These are phyloP conservation scores for Vitis vinifera DNA, from an alignment of 164 flowering plant species.

Conservation along the genomic window ASM3070453v1 NC_081821.1:7385001-7385500, in stretches of 20 bases:
- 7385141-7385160: constrained; percentile 43
- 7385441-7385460: neutral
- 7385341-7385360: constrained; percentile 33
- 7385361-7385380: constrained; percentile 37
- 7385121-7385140: constrained; percentile 49
- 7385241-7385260: neutral
- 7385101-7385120: neutral
- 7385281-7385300: neutral
- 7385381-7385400: constrained; percentile 43
- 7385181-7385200: constrained; percentile 58
- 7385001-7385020: constrained; percentile 80
- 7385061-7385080: constrained; percentile 3
- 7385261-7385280: neutral
- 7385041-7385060: neutral
- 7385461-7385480: neutral
- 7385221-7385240: constrained; percentile 34
- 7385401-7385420: constrained; percentile 36
- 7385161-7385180: constrained; percentile 37
- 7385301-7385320: constrained; percentile 5
- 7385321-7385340: neutral
- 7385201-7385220: constrained; percentile 43
- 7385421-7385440: constrained; percentile 68
- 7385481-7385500: neutral
- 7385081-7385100: neutral
- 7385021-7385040: neutral